Evolutionary conservation across 1,284 basidiomycete genomes (phyloP), one percentile per base, ranked within the genome.

Genomic region (Ceratobasidium sp.): DNA sequence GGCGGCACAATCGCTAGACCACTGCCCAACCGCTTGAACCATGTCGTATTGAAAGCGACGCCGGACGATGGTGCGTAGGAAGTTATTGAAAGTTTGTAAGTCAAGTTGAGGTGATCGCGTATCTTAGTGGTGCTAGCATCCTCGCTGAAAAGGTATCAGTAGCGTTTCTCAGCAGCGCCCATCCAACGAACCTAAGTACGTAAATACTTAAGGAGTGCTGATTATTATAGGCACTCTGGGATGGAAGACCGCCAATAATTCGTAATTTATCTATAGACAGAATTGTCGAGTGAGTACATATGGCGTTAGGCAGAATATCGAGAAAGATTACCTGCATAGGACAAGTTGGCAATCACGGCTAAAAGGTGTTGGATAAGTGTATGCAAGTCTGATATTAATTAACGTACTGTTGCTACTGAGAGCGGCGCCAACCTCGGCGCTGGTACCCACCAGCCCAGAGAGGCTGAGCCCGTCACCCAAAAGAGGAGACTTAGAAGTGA

Each of bases 331-430:
- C 71, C 71, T 50, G 28, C 4, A 38, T 52, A 65, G 15, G 59
- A 48, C 9, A 75, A 10, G 26, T 75, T 75, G 12, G 71, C 44
- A 23, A 75, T n/a, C n/a, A 75, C 50, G 38, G 71, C 71, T 75
- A 42, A 26, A 50, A 40, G 6, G 64, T 23, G 28, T 12, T 65
- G 23, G 65, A 48, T 20, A 64, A 48, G 12, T 4, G 33, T 2
- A 15, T 38, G n/a, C 3, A 66, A 42, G 40, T 3, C 17, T 46
- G 20, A 33, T 26, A 26, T 61, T 56, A 13, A 9, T 23, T 4
- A 12, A 54, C 71, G 17, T 54, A 75, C 71, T 75, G 17, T 75
- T 75, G 17, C 15, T 52, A 13, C 38, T 13, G n/a, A 56, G 23
- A 23, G 71, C 46, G 6, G 59, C 20, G 26, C 5, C 54, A 42